Conservation (phyloP, 495 filamentous ascomycete genomes). For the Durotheca rogersii region DNA sequence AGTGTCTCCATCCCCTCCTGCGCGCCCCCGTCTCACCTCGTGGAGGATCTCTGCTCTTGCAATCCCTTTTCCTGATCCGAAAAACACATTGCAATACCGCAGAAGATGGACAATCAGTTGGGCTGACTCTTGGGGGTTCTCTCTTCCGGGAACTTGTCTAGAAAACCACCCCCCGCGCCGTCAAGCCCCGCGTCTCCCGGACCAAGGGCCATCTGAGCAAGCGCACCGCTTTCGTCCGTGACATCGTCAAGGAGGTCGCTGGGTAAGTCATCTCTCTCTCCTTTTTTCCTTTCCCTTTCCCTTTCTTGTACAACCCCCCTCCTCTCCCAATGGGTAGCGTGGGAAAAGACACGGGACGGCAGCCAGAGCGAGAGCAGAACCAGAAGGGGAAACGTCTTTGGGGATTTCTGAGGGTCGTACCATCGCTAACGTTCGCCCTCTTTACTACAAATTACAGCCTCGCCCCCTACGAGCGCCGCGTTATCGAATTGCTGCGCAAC, state of each 20-base stretch:
- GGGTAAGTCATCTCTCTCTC: conserved; percentile 58
- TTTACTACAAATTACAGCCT: conserved; percentile 67
- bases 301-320: conserved; percentile 1
- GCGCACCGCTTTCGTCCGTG: conserved; percentile 79
- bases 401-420: too few relatives aligned
- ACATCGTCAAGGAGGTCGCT: conserved; percentile 93
- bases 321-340: conserved; percentile 4
- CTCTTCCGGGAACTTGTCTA: conserved; percentile 47
- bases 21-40: conserved; percentile 56
- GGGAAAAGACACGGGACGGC: too few relatives aligned
- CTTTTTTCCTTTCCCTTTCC: neutral
- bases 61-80: conserved; percentile 19
- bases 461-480: conserved; percentile 95
- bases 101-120: conserved; percentile 41
- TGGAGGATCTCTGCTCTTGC: conserved; percentile 60
- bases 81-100: conserved; percentile 32
- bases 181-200: conserved; percentile 82
- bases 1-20: too few relatives aligned
- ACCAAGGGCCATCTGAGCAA: conserved; percentile 91
- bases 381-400: too few relatives aligned
- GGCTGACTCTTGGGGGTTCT: conserved; percentile 48
- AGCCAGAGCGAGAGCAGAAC: too few relatives aligned
- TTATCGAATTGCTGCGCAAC: conserved; percentile 98
- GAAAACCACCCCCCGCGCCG: conserved; percentile 88
- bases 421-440: conserved; percentile 21